Percentiles rank a stretch among this genome's conserved stretches.
These are phyloP conservation scores for Chloranthus sessilifolius DNA, from an alignment of 164 flowering plant species.

Conservation along the genomic window DNA sequence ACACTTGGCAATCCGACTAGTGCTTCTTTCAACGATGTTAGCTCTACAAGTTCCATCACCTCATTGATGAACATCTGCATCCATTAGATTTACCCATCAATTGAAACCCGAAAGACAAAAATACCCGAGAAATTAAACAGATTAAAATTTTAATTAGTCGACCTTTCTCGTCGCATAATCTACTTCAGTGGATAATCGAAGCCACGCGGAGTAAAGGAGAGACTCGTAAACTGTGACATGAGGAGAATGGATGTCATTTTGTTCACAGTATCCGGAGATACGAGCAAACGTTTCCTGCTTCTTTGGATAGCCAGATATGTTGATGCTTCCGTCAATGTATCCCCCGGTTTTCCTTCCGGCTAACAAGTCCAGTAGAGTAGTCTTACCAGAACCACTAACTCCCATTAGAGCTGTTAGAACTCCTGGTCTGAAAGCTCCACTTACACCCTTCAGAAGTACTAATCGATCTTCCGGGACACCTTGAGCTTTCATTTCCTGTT, in stretches of 20 bases:
- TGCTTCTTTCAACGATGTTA: conserved; percentile 24
- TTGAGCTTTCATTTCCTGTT: conserved; percentile 22
- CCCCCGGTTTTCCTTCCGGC: conserved; percentile 83
- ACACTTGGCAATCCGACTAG: conserved; percentile 37
- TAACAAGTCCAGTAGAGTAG: conserved; percentile 76
- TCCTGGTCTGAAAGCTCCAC: conserved; percentile 12
- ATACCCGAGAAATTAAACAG: background rate
- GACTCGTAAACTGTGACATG: too few species aligned
- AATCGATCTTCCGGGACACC: conserved; percentile 24
- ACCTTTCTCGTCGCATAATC: too few species aligned
- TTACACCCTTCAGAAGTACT: conserved; percentile 9
- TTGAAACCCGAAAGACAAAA: background rate
- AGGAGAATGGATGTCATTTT: conserved; percentile 10
- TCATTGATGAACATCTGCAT: conserved; percentile 41
- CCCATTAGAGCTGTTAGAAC: conserved; percentile 11
- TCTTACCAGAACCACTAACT: conserved; percentile 42
- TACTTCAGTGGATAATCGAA: too few species aligned
- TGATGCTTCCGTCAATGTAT: conserved; percentile 12
- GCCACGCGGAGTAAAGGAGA: too few species aligned
- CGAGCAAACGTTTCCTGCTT: conserved; percentile 36
- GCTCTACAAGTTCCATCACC: too few species aligned
- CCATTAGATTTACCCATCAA: background rate
- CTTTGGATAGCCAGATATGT: conserved; percentile 26
- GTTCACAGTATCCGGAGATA: conserved; percentile 31
- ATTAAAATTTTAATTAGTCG: background rate